These are phyloP conservation scores for Setaria italica DNA, from an alignment of 202 grass and related monocot genomes.

Conservation along the genomic window DNA sequence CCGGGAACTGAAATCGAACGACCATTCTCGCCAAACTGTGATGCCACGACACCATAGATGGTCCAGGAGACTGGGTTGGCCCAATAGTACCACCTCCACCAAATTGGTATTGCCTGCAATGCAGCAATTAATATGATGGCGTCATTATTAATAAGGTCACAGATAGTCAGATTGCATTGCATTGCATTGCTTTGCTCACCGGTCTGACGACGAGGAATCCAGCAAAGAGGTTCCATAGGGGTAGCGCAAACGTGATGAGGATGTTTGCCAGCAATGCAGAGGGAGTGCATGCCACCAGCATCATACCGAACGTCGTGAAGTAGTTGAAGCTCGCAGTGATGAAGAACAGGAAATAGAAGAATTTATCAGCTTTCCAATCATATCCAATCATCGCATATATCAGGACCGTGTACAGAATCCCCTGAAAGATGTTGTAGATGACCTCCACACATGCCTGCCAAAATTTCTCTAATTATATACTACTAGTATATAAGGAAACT, in stretches of 20 bases:
- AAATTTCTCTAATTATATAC: neutral
- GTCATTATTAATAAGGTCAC: neutral
- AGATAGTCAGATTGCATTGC: too few species aligned
- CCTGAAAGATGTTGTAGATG: conserved; percentile 63
- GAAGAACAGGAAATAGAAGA: conserved; percentile 85
- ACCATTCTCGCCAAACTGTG: conserved; percentile 66
- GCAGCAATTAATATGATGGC: neutral
- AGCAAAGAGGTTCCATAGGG: conserved; percentile 81
- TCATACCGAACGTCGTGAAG: conserved; percentile 84
- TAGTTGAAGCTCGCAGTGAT: conserved; percentile 67
- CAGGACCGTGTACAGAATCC: conserved; percentile 58
- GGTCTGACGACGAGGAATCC: conserved; percentile 71
- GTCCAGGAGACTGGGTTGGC: conserved; percentile 75
- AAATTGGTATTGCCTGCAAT: conserved; percentile 68
- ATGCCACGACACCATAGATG: conserved; percentile 70
- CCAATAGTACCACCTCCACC: conserved; percentile 99
- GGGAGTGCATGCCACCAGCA: conserved; percentile 69
- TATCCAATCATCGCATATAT: conserved; percentile 86
- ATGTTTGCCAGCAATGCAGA: conserved; percentile 63
- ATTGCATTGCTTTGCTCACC: conserved; percentile 45
- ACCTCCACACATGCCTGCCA: conserved; percentile 66
- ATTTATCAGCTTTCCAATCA: conserved; percentile 60
- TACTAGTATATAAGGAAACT: too few species aligned
- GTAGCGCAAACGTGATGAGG: conserved; percentile 54
- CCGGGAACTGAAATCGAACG: conserved; percentile 50